These are phyloP conservation scores for Suillus fuscotomentosus DNA, from an alignment of 768 basidiomycete species.

Conservation along the genomic window DNA sequence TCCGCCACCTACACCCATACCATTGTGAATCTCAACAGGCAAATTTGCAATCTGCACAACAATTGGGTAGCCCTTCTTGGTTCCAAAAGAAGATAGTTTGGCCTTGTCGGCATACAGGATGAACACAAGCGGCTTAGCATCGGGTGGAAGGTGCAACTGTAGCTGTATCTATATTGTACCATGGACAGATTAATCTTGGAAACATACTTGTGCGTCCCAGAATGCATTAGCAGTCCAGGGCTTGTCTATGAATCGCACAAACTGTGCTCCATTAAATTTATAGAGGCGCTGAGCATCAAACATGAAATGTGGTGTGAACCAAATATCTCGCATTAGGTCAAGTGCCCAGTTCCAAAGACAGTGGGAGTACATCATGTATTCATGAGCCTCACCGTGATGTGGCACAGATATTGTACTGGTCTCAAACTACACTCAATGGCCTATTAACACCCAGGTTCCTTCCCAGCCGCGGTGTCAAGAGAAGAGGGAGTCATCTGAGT, in stretches of 20 bases:
- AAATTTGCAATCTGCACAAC: neutral
- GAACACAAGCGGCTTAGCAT: neutral
- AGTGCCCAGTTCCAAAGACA: neutral
- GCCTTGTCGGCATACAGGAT: neutral
- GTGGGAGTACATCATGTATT: neutral
- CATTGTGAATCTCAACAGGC: neutral
- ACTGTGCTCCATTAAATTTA: constrained; percentile 27
- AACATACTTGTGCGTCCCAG: constrained; percentile 37
- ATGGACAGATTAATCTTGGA: neutral
- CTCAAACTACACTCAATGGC: neutral
- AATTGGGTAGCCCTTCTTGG: neutral
- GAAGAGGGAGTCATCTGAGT: neutral
- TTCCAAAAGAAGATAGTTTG: neutral
- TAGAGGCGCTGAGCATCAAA: constrained; percentile 25
- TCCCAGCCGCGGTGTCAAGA: neutral
- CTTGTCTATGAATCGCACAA: constrained; percentile 29
- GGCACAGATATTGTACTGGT: neutral
- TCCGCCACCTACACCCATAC: neutral
- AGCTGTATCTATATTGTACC: neutral
- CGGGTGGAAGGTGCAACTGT: neutral
- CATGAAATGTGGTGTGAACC: neutral
- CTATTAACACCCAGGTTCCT: neutral
- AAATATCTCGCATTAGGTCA: neutral
- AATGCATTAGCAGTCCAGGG: constrained; percentile 37
- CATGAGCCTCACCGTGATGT: neutral